Base-by-base conservation (phyloP, 257 asterid genomes). In the Nyctanthes arbortristis region DNA sequence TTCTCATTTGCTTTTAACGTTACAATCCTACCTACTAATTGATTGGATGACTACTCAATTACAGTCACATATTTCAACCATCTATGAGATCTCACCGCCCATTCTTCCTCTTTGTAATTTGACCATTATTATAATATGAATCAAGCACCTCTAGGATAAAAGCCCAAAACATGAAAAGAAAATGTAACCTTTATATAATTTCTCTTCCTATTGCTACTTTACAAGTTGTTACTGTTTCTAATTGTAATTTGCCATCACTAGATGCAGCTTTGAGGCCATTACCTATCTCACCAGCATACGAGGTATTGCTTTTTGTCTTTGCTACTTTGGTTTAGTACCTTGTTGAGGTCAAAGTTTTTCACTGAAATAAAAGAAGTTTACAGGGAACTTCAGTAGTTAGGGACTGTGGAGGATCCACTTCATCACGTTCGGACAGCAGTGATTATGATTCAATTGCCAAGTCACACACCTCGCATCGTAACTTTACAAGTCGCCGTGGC, bases 381-480 rank as follows among this genome's bases (percentile, higher is more conserved):
- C 75, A 93, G 99, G 99, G 91, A 77, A 83, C 94, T 52, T 93
- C 98, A 14, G 91, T 79, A 7, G 92, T 84, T 37, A 79, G 89
- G 80, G 92, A 88, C 64, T 81, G 94, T 49, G 78, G 84, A 62
- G 96, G 96, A 57, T 91, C 97, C 10, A 85, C 86, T 63, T 93
- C 96, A 67, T 91, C 97, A 32, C 86, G 88, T 65, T 93, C 99
- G 3, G 97, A 91, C 78, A 89, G 95, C 61, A 89, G 85, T 39
- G 97, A 93, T 31, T 82, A 78, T 13, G 97, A 89, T 65, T 80
- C 96, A 65, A 68, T 84, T 77, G 70, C 81, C 75, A 91, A 84
- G 71, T 73, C 93, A 2, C 92, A 91, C 61, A 14, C 54, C 54
- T 43, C 54, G 14, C 88, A 91, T 70, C 91, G 94, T 54, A 87